Evolutionary conservation across 345 rosid genomes (phyloP), one percentile per base, ranked within the genome.

Genomic region (Draba incana): DNA sequence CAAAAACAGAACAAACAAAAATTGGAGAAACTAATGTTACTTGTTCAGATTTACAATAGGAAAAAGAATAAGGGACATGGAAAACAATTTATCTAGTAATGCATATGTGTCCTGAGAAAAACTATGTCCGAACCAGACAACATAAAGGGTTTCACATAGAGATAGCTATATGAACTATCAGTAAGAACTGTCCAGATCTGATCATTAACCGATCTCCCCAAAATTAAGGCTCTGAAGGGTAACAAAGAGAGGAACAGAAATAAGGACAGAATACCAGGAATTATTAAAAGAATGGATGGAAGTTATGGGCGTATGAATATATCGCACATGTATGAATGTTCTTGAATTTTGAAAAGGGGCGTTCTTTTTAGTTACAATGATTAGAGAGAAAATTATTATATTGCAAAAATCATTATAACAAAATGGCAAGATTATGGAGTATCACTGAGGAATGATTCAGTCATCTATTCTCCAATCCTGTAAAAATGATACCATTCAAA

Each of bases 1-100:
- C 89, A 81, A 45, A 66, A 54, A 71, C 65, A 67, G 67, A 79
- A 43, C 58, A 64, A 4, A 13, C 41, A 25, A 45, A 66, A 53
- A 57, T 6, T 24, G 15, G 16, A 72, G 64, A 72, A 46, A 20
- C 24, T 35, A 54, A n/a, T 31, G 57, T 45, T 16, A 54, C 42
- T 39, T 28, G 31, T 59, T 59, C 20, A 52, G n/a, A 54, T 24
- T 44, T 35, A 61, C 37, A 61, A 43, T 43, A 33, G 11, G 15
- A 46, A 27, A 45, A 45, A 60, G 1, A 28, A 27, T 2, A 31
- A 71, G 41, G 47, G 41, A 45, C 28, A 14, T 10, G 10, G 13
- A 63, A 15, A 38, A 38, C 25, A 72, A 20, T 52, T 43, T 44
- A 39, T 71, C 28, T 51, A 43, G 62, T 20, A 56, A 45, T 35